Base-by-base conservation (phyloP, 2,329 filamentous ascomycete species). In the Fusarium praegraminearum region DNA sequence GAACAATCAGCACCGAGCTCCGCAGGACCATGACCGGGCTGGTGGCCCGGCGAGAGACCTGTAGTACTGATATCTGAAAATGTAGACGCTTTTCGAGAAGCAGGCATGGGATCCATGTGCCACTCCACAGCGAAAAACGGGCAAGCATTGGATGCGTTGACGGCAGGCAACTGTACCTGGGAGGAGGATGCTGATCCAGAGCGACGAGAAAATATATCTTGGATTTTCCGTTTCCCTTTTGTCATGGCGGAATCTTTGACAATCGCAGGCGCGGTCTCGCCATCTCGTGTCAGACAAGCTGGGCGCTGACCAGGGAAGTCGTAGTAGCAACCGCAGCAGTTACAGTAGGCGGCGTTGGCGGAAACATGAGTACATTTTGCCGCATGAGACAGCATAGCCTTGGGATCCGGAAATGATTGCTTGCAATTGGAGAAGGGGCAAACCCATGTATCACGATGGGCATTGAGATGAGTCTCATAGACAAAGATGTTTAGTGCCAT, bases 31-130 rank as follows among this genome's bases (percentile, higher is more conserved):
- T 9, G 3, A 7, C n/a, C 4, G 1, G 8, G 12, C 9, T 20
- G 6, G 3, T 16, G 18, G 9, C 30, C 13, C 0, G 3, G 6
- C 6, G 18, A 3, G 2, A 2, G 18, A 6, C 12, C 18, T 0
- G 44, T 4, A 3, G 6, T 20, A 2, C 16, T 28, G 11, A 28
- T 7, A 3, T n/a, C 26, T 3, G 26, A 32, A 8, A 33, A 20
- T 4, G 9, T 3, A 4, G 45, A 49, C 10, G 10, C 30, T 10
- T 50, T 35, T 3, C 46, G 20, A 5, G 30, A 35, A 18, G 30
- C 11, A 35, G 4, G 3, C 10, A 3, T 5, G 2, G 16, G n/a
- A 2, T 35, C 30, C 12, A 9, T 9, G 7, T 12, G 15, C 1
- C 10, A 10, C 5, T 50, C 46, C 11, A 1, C 3, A 2, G 7